Conservation (phyloP, 352 stramenopile species). For the Phytophthora hibernalis region DNA sequence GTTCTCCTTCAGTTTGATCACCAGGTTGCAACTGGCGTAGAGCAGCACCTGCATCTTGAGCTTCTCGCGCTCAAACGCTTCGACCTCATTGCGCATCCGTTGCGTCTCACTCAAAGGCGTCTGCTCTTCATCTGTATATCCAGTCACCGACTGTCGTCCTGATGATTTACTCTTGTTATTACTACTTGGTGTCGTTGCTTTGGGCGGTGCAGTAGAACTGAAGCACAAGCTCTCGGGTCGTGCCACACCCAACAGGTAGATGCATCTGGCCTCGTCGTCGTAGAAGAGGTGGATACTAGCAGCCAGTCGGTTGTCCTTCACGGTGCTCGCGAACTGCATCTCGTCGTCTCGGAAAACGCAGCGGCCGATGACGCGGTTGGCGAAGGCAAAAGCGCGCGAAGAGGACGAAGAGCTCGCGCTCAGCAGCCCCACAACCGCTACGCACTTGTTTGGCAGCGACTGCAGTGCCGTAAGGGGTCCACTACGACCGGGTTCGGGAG, state of each 20-base stretch:
- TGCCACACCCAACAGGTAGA: slow-evolving; percentile 64
- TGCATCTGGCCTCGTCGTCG: slow-evolving; percentile 50
- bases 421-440: slow-evolving; percentile 60
- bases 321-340: slow-evolving; percentile 31
- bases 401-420: slow-evolving; percentile 45
- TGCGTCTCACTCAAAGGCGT: slow-evolving; percentile 19
- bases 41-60: slow-evolving; percentile 77
- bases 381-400: slow-evolving; percentile 49
- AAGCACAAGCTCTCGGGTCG: slow-evolving; percentile 51
- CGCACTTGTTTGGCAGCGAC: slow-evolving; percentile 49
- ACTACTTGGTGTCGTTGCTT: slow-evolving; percentile 13
- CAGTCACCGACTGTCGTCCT: slow-evolving; percentile 8
- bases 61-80: slow-evolving; percentile 50
- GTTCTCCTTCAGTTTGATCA: slow-evolving; percentile 60
- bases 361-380: slow-evolving; percentile 71
- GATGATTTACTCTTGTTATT: slow-evolving; percentile 19
- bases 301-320: slow-evolving; percentile 32
- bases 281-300: slow-evolving; percentile 70
- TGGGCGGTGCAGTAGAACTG: slow-evolving; percentile 8
- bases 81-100: slow-evolving; percentile 24
- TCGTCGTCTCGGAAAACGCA: slow-evolving; percentile 52
- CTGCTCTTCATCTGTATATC: slow-evolving; percentile 19
- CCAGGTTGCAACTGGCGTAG: slow-evolving; percentile 61
- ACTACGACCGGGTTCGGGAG: slow-evolving; percentile 33
- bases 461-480: slow-evolving; percentile 38